Evolutionary conservation across 129 eudicot genomes (phyloP), one percentile per base, ranked within the genome.

Genomic region (sunflower (Helianthus annuus)): DNA sequence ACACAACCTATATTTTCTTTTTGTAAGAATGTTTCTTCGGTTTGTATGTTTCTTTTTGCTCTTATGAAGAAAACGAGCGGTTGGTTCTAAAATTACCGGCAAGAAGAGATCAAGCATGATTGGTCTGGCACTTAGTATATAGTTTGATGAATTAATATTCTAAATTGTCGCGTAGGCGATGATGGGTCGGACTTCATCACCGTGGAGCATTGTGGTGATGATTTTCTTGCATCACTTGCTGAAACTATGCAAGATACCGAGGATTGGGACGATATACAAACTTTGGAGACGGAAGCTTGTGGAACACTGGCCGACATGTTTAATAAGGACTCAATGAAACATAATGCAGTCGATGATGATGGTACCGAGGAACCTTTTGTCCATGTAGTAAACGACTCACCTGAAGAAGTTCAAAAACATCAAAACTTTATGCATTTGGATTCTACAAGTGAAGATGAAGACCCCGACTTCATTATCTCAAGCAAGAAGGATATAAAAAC

Each of bases 191-290:
- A 90, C 52, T 95, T 95, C 60, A 84, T 95, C 82, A 85, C 88
- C 10, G 99, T 95, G 83, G 99, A 95, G 84, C 84, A 82, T 57
- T 95, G 99, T 53, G 97, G 99, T 51, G 99, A 95, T 83, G 99
- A 95, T 73, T 95, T 84, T 86, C 83, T 95, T 55, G 88, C 90
- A 55, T 76, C 92, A 68, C 89, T 95, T 71, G 97, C 96, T 36
- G 99, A 95, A 55, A 86, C 85, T 38, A 83, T 90, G 89, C 81
- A 85, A 84, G 94, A 59, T 71, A 81, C 66, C 67, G 99, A 95
- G 80, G 99, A 95, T 70, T 95, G 99, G 99, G 99, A 90, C 63
- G 96, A 95, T 77, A 60, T 86, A 36, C 94, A 95, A 73, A 87
- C 85, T 66, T 79, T 95, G 86, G 99, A 95, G 76, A 76, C 89